Conservation (phyloP, 164 flowering plant genomes). For the Vitis riparia region DNA sequence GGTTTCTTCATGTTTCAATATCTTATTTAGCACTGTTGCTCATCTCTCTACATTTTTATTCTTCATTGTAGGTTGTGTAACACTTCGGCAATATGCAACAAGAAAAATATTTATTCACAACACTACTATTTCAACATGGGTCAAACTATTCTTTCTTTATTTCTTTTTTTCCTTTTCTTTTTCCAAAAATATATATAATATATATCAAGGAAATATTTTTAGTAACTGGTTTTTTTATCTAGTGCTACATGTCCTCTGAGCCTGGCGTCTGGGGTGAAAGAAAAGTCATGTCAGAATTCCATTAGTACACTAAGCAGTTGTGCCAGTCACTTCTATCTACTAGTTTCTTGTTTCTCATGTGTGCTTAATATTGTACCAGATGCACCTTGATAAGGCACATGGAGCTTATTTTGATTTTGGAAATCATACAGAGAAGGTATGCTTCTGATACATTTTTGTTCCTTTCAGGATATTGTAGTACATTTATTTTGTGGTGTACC, state of each 20-base stretch:
- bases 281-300: no score
- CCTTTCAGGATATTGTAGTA: not conserved
- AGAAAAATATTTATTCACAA: no score
- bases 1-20: slow-evolving; percentile 33
- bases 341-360: not conserved
- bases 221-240: no score
- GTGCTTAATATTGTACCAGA: slow-evolving; percentile 39
- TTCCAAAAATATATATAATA: no score
- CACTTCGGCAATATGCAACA: not conserved
- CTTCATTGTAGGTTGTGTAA: not conserved
- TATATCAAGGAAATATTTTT: no score
- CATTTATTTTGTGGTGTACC: not conserved
- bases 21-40: not conserved
- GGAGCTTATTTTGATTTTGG: slow-evolving; percentile 96
- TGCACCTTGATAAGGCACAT: slow-evolving; percentile 66
- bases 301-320: no score
- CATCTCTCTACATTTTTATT: not conserved
- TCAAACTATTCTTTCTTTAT: no score
- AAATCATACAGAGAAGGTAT: slow-evolving; percentile 89
- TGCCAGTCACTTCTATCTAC: not conserved
- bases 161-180: no score
- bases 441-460: not conserved
- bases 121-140: no score
- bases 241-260: no score
- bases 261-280: no score